Conservation (phyloP, 148 eudicot genomes). For the Polygonum maritimum region DNA sequence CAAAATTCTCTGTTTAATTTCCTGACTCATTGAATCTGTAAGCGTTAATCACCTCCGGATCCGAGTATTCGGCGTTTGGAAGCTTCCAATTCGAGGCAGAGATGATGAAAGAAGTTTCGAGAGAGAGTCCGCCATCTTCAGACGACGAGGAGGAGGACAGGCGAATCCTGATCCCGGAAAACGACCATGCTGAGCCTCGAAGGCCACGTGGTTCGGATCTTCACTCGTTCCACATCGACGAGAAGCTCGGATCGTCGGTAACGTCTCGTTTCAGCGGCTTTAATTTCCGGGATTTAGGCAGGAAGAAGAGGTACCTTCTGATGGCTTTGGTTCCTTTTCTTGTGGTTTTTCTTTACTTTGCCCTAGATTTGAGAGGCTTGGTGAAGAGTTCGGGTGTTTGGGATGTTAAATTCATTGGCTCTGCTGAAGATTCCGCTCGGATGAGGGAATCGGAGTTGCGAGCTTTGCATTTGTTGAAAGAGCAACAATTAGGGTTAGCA, state of each 20-base stretch:
- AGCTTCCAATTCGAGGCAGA: neutral
- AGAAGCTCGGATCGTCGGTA: slow-evolving; percentile 8
- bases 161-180: slow-evolving; percentile 28
- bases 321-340: slow-evolving; percentile 34
- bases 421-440: slow-evolving; percentile 12
- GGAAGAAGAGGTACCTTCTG: slow-evolving; percentile 38
- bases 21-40: neutral
- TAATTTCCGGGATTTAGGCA: slow-evolving; percentile 4
- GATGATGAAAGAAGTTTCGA: slow-evolving; percentile 15
- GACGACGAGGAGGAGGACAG: slow-evolving; percentile 50
- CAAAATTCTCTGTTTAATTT: neutral
- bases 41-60: neutral
- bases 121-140: slow-evolving; percentile 25
- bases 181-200: slow-evolving; percentile 17
- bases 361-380: slow-evolving; percentile 28
- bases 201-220: slow-evolving; percentile 1
- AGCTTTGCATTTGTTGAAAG: slow-evolving; percentile 37
- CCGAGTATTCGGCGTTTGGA: neutral
- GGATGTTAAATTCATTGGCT: slow-evolving; percentile 7
- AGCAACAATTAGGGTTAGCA: slow-evolving; percentile 47
- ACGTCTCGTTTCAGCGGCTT: slow-evolving; percentile 11
- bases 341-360: slow-evolving; percentile 34
- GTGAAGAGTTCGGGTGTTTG: slow-evolving; percentile 20
- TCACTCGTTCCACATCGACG: slow-evolving; percentile 24
- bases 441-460: slow-evolving; percentile 56